Base-by-base conservation (phyloP, 208 protist species). In the Trypanosoma rangeli region DNA sequence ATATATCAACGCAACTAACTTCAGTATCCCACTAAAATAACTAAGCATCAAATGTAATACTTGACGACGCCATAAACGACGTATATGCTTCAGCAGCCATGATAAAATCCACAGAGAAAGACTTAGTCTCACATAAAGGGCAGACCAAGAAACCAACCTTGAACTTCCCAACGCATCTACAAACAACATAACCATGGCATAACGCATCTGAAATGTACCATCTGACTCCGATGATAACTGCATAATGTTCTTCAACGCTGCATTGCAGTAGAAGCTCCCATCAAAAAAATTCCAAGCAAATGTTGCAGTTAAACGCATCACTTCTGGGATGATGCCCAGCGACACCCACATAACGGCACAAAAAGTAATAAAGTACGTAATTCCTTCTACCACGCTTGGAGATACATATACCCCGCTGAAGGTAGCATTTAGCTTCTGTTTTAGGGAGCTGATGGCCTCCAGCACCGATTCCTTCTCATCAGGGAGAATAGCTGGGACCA, bases 401-500 rank as follows among this genome's bases (percentile, higher is more conserved):
- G 62, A 44, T 26, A 74, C 16, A 22, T 55, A 20, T 54, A 12
- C 15, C 15, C 46, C 20, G 13, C 26, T 50, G 7, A 37, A 48
- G 18, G 13, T n/a, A 13, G n/a, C 28, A 29, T 66, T 58, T n/a
- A 33, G 54, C 42, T 49, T n/a, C 29, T 42, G 46, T 22, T 44
- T 54, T 37, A 48, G 4, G 13, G 29, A 33, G 0, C 15, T 33
- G 59, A 76, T 69, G 9, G 57, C 55, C 22, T 76, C 64, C 22
- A 76, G 35, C 26, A 76, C 50, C 15, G 55, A 53, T 39, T 55
- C 54, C 33, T 42, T 76, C 50, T 76, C 70, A 0, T 76, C 57
- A 42, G 70, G 70, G 22, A 76, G 64, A 5, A 20, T 28, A 44
- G 56, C 70, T 18, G 48, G 55, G 20, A 59, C 49, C 26, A 76